Base-by-base conservation (phyloP, 306 rosid species). In the Abrus pulchellus region DNA sequence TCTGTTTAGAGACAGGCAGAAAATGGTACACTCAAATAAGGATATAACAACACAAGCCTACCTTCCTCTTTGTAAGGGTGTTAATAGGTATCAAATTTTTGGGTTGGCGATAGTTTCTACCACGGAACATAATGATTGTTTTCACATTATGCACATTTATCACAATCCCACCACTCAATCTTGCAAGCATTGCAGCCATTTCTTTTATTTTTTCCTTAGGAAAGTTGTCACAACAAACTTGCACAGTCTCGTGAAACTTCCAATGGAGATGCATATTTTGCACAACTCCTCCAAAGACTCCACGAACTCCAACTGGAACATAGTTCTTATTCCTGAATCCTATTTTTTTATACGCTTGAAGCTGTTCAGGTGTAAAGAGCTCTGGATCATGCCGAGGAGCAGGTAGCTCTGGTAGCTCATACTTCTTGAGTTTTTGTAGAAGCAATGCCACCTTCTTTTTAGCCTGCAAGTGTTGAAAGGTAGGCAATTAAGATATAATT, bases 41-140 rank as follows among this genome's bases (percentile, higher is more conserved):
- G 57, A 64, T 62, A 73, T 32, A 71, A 44, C 72, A 10, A 11
- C 48, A 82, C 29, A 66, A 65, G 49, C 88, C n/a, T 54, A 95
- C 99, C 99, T 93, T 95, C 82, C 99, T 90, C 87, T 95, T 95
- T 2, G 99, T 95, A 75, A 95, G 99, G 83, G 99, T 95, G 88
- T 95, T 95, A 80, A 95, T 82, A 52, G 99, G 99, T 85, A 95
- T 95, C 86, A 95, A 87, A 82, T 87, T 93, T 86, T 95, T 91
- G 20, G 99, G 99, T 74, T 95, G 99, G 57, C 99, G 96, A 77
- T 95, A 95, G 77, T 95, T 95, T 84, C 99, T 89, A 63, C 98
- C 99, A 63, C 96, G 98, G 75, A 92, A 95, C 99, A 95, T 95
- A 70, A 95, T 95, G 87, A 95, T 89, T 78, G 99, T 95, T 87